phyloP scores from a whole-genome alignment of 176 grass and related monocot genomes.

The Aegilops bicornis region DNA sequence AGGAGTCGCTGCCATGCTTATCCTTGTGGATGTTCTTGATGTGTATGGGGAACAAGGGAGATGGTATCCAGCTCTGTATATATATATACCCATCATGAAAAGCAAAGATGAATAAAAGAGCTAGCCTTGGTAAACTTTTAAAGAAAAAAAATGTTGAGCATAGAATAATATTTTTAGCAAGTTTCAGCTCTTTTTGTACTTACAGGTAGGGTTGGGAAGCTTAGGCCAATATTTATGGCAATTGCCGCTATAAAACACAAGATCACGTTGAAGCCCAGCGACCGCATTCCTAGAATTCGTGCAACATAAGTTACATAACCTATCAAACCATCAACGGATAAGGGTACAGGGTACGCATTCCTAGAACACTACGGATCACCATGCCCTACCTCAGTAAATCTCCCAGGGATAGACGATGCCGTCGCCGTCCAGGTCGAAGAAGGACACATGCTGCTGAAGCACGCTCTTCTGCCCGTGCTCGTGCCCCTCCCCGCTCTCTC shows the following conservation, averaged over 20 bases:
- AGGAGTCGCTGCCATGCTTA: no score
- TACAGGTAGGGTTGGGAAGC: constrained; percentile 71
- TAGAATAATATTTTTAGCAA: no score
- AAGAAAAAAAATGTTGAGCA: not conserved
- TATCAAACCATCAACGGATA: not conserved
- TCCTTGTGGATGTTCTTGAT: no score
- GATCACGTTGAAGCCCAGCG: constrained; percentile 72
- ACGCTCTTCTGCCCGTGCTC: constrained; percentile 62
- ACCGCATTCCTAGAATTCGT: constrained; percentile 41
- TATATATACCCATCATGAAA: no score
- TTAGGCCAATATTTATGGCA: constrained; percentile 52
- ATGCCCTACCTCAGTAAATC: constrained; percentile 50
- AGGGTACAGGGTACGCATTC: not conserved
- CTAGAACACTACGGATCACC: no score
- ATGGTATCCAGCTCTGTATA: no score
- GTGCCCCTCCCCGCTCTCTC: constrained; percentile 41
- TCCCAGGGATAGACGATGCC: constrained; percentile 88
- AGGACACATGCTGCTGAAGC: constrained; percentile 83
- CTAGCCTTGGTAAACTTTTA: no score
- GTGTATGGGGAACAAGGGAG: no score
- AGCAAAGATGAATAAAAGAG: no score
- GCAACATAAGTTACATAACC: not conserved
- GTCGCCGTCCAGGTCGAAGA: constrained; percentile 75
- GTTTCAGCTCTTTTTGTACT: not conserved
- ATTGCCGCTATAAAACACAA: constrained; percentile 56